Percentiles rank a stretch among this genome's conserved stretches.
These are phyloP conservation scores for Entelexis sorbosivorans DNA, from an alignment of 1,139 yeast genomes.

Conservation along the genomic window DNA sequence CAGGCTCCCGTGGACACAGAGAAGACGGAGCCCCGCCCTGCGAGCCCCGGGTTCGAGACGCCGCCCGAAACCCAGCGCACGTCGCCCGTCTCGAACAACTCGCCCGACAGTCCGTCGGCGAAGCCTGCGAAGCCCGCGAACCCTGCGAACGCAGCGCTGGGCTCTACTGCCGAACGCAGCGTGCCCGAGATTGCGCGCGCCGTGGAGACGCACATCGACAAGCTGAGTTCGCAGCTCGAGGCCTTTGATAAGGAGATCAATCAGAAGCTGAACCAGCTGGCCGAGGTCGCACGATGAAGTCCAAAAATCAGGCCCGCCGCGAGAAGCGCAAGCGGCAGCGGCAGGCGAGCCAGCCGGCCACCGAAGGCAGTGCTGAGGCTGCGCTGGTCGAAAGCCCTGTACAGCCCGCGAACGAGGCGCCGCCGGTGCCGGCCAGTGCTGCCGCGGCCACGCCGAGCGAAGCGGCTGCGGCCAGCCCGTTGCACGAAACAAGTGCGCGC, in stretches of 20 bases:
- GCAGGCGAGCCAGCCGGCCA: background rate
- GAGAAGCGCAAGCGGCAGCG: conserved; percentile 11
- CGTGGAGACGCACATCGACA: conserved; percentile 15
- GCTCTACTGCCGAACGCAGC: background rate
- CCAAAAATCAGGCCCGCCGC: conserved; percentile 11
- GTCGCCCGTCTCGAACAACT: background rate
- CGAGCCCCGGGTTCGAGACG: background rate
- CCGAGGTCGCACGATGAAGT: conserved; percentile 8
- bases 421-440: background rate
- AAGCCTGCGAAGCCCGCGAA: no score
- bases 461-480: no score
- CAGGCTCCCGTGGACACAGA: background rate
- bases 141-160: no score
- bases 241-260: conserved; percentile 18
- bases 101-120: background rate
- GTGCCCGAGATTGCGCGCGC: conserved; percentile 17
- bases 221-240: conserved; percentile 15
- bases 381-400: background rate
- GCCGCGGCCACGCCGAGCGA: no score
- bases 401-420: background rate
- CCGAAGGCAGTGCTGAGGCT: background rate
- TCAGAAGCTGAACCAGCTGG: conserved; percentile 15
- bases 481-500: no score
- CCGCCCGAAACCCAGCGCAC: background rate
- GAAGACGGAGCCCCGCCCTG: background rate